phyloP scores from a whole-genome alignment of 805 yeast species.

The Spathaspora gorwiae region DNA sequence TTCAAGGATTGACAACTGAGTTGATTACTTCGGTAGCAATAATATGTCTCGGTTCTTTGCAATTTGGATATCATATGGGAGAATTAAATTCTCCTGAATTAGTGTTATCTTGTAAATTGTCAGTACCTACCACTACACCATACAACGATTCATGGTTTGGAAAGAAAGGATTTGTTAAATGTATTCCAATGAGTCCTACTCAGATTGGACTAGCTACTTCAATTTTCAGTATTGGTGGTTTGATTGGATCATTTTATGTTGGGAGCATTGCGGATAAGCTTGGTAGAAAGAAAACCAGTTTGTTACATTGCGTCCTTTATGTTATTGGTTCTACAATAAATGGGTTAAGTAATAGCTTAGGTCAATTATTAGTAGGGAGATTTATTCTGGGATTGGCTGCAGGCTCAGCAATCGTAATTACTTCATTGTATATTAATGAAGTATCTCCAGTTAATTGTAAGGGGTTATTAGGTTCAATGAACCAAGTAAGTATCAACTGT shows the following conservation, averaged over 20 bases:
- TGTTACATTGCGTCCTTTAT: conserved; percentile 49
- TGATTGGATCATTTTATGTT: conserved; percentile 66
- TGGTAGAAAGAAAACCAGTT: conserved; percentile 58
- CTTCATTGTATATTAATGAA: conserved; percentile 79
- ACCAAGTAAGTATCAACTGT: conserved; percentile 77
- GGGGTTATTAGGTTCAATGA: conserved; percentile 85
- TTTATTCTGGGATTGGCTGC: conserved; percentile 80
- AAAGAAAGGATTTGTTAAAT: conserved; percentile 36
- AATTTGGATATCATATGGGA: conserved; percentile 93
- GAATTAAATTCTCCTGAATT: conserved; percentile 88
- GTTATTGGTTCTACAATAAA: conserved; percentile 62
- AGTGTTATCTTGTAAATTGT: conserved; percentile 52
- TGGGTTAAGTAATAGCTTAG: conserved; percentile 43
- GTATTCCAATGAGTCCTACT: conserved; percentile 53
- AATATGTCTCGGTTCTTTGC: conserved; percentile 74
- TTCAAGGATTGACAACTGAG: conserved; percentile 18
- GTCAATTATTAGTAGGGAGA: conserved; percentile 57
- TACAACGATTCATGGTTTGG: conserved; percentile 40
- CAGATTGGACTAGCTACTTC: conserved; percentile 74
- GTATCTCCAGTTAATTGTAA: conserved; percentile 63
- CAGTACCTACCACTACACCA: conserved; percentile 26
- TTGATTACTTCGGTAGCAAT: conserved; percentile 47
- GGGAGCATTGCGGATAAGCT: conserved; percentile 58
- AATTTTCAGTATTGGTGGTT: conserved; percentile 79
- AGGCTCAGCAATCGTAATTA: conserved; percentile 80